These are phyloP conservation scores for Podaxis rugospora DNA, from an alignment of 768 basidiomycete genomes.

Conservation along the genomic window DNA sequence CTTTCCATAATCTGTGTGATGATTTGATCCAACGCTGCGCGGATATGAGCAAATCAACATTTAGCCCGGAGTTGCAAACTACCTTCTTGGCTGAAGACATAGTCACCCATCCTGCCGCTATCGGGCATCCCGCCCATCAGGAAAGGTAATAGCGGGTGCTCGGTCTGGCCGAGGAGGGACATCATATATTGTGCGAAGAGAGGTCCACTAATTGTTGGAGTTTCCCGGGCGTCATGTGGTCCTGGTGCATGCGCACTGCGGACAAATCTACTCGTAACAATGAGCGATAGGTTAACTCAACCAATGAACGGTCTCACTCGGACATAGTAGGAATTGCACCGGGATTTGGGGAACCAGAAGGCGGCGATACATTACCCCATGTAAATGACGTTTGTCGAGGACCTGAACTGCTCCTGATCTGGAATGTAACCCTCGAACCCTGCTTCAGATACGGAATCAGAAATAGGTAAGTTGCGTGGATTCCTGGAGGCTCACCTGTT, in stretches of 20 bases:
- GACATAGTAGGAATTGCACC: constrained; percentile 41
- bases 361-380: background rate
- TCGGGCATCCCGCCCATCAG: constrained; percentile 38
- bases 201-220: constrained; percentile 46
- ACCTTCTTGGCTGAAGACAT: constrained; percentile 92
- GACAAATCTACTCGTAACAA: constrained; percentile 19
- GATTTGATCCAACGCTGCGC: constrained; percentile 76
- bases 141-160: constrained; percentile 40
- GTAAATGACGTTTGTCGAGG: constrained; percentile 3
- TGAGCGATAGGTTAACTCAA: background rate
- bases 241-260: constrained; percentile 12
- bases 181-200: constrained; percentile 74
- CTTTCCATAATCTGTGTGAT: constrained; percentile 87
- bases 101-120: constrained; percentile 77
- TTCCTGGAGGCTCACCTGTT: background rate
- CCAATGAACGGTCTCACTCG: constrained; percentile 35
- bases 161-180: constrained; percentile 46
- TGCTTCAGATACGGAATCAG: background rate
- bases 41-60: background rate
- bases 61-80: background rate
- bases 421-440: constrained; percentile 12
- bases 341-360: constrained; percentile 5
- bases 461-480: background rate
- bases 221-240: constrained; percentile 23
- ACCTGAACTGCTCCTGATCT: constrained; percentile 7